These are phyloP conservation scores for Pseudopithomyces maydicus DNA, from an alignment of 2,329 filamentous ascomycete species.

Conservation along the genomic window DNA sequence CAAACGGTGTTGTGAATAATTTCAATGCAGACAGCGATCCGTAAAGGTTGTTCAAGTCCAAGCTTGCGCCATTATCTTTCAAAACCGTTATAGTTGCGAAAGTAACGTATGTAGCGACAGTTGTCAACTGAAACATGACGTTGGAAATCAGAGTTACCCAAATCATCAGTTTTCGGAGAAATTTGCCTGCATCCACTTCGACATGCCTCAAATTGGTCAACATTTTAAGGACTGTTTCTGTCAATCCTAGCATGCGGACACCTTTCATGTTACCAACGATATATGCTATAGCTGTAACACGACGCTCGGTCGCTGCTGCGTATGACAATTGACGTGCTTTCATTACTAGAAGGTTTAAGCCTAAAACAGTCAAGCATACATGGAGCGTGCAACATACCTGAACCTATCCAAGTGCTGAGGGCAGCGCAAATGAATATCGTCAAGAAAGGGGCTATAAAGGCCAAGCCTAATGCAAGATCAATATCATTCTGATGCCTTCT, in stretches of 20 bases:
- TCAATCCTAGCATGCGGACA: conserved; percentile 30
- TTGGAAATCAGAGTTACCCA: conserved; percentile 26
- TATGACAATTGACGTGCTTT: conserved; percentile 22
- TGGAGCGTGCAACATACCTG: neutral
- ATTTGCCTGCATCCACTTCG: conserved; percentile 20
- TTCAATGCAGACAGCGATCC: conserved; percentile 32
- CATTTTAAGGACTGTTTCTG: conserved; percentile 19
- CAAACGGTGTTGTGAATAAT: conserved; percentile 27
- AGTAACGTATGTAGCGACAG: conserved; percentile 23
- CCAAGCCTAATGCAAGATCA: conserved; percentile 10
- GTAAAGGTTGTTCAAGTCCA: conserved; percentile 28
- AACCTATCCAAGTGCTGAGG: conserved; percentile 16
- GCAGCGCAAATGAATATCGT: conserved; percentile 14
- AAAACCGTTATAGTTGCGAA: conserved; percentile 23
- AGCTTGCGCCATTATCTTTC: conserved; percentile 2
- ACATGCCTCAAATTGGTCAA: conserved; percentile 21
- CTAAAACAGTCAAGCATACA: neutral
- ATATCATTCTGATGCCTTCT: too few relatives aligned
- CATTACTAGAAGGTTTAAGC: conserved; percentile 8
- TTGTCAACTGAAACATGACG: conserved; percentile 25
- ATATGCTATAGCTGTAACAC: conserved; percentile 27
- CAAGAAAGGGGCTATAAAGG: conserved; percentile 30
- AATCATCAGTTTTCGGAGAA: conserved; percentile 16
- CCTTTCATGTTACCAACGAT: conserved; percentile 28
- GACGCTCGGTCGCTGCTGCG: conserved; percentile 24